Conservation (phyloP, 257 asterid species). For the Misopates orontium region DNA sequence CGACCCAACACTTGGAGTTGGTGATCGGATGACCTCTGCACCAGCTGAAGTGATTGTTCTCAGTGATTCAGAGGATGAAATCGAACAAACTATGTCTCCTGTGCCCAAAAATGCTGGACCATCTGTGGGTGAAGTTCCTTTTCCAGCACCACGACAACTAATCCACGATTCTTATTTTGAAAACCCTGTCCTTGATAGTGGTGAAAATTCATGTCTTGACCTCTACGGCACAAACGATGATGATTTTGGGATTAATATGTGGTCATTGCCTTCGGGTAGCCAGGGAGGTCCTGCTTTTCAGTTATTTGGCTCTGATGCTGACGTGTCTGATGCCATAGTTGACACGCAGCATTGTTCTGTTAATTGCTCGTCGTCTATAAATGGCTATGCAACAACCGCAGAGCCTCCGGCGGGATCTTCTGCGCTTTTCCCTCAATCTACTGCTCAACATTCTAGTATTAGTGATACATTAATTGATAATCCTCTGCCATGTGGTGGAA, state of each 20-base stretch:
- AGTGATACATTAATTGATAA: conserved; percentile 69
- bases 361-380: conserved; percentile 36
- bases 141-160: conserved; percentile 47
- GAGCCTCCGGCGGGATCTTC: conserved; percentile 59
- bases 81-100: conserved; percentile 44
- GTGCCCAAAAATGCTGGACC: conserved; percentile 37
- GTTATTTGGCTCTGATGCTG: conserved; percentile 76
- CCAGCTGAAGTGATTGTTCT: conserved; percentile 73
- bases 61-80: conserved; percentile 94
- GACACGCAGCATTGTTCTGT: conserved; percentile 46
- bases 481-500: conserved; percentile 59
- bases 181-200: conserved; percentile 47
- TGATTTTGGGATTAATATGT: conserved; percentile 67
- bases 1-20: conserved; percentile 47
- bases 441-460: conserved; percentile 39
- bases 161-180: conserved; percentile 61
- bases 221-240: conserved; percentile 53
- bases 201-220: conserved; percentile 50
- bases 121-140: conserved; percentile 39
- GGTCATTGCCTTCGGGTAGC: conserved; percentile 75
- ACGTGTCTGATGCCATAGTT: conserved; percentile 58
- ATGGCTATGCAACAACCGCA: conserved; percentile 45
- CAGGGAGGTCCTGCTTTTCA: conserved; percentile 76
- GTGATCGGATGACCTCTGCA: conserved; percentile 39
- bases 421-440: conserved; percentile 46